Evolutionary conservation across 164 flowering plant genomes (phyloP), one percentile per base, ranked within the genome.

Genomic region (Houttuynia cordata): DNA sequence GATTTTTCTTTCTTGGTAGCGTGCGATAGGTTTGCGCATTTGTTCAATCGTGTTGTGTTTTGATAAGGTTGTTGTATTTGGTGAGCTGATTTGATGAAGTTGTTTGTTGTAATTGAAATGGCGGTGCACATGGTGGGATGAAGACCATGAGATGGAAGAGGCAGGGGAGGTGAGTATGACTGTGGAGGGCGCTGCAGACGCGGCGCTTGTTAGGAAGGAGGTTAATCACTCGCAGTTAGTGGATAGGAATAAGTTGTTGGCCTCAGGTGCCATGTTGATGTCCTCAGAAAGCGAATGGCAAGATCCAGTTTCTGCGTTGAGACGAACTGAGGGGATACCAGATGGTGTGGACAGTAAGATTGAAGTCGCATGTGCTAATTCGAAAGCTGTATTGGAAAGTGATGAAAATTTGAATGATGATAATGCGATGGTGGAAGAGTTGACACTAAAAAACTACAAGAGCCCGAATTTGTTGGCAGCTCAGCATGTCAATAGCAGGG

Each of bases 341-440:
- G 81, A 62, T 56, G 60, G 74, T 57, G 63, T 77, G 37, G 80
- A 78, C 24, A 76, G 75, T 68, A 77, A 74, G 65, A 72, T 65
- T 70, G 50, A 60, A 14, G 71, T 60, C 51, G 70, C 75, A 51
- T 50, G 40, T 67, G 51, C 55, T n/a, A 59, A 54, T 59, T 60
- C 68, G 45, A 55, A 64, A 23, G 78, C 68, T 64, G 61, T 57
- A 24, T 67, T 72, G 10, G 81, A 78, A 47, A 67, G 78, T 49
- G 76, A 69, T 24, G 73, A 25, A 7, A 61, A 59, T 56, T 57
- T 66, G 60, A 83, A 73, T 69, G 81, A 76, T 62, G 71, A 75
- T 24, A 82, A 79, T 53, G 63, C 53, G 49, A 72, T 78, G 76
- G 85, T 88, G 69, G 85, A 83, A 65, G 97, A 91, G 70, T 70